Base-by-base conservation (phyloP, 352 stramenopile species). In the Globisporangium cederbergense region DNA sequence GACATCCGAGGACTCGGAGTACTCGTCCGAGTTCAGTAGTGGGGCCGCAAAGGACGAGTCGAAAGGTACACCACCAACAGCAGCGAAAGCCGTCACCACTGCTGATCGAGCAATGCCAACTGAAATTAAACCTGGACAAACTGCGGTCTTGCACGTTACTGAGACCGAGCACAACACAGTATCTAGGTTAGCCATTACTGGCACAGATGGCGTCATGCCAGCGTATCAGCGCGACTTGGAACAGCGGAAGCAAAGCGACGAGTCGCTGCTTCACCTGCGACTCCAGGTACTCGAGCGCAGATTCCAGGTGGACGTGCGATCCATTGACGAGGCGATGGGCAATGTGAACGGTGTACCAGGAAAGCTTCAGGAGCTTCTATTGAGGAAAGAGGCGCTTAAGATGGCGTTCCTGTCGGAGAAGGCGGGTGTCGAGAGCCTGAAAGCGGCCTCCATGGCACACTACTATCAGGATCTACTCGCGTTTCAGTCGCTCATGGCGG, bases 401-500 rank as follows among this genome's bases (percentile, higher is more conserved):
- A 81, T 88, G 70, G 64, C 65, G 3, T 86, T 79, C 54, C 51
- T 83, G 30, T 75, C 75, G 0, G 79, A 89, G 47, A 78, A 79
- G 53, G 78, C 77, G 2, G 77, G 78, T 43, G 58, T 90, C 30
- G 78, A 90, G 49, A 87, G 77, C 36, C 53, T 86, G 10, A 79
- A 75, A 42, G 77, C 80, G 2, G 72, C 83, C 0, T 79, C 72
- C 22, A 84, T 76, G 30, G 76, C 78, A 13, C 73, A 76, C 13
- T 91, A 86, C 58, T 91, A 88, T 42, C 77, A 89, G 52, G 82
- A 91, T 45, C 34, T 91, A 18, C 67, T 88, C 10, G 64, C 72
- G 0, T 85, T 89, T 38, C 78, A 79, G 18, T 78, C 77, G 1
- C 61, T 89, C 13, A 34, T 71, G 25, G 28, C 60, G 2, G 40